Evolutionary conservation across 1,139 yeast species (phyloP).

Genomic region (Pichia sp.): DNA sequence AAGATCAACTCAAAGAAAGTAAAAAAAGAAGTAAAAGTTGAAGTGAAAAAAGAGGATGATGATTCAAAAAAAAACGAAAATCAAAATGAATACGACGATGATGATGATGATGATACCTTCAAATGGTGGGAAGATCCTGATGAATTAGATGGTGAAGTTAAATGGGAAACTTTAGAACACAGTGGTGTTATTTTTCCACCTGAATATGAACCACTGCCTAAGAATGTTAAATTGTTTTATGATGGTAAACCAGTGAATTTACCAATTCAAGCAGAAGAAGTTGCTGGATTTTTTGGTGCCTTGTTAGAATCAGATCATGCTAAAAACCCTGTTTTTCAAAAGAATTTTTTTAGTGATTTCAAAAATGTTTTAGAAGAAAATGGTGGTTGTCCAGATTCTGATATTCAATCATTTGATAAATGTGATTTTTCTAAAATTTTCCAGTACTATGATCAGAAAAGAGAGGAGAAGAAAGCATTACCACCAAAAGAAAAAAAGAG

Average conservation of each 20-base stretch:
- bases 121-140: conserved; percentile 87
- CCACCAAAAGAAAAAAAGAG: conserved; percentile 68
- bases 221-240: conserved; percentile 68
- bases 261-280: conserved; percentile 86
- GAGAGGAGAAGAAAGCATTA: conserved; percentile 66
- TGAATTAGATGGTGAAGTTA: conserved; percentile 63
- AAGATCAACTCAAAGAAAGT: too few relatives aligned
- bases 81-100: background rate
- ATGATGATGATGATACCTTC: conserved; percentile 49
- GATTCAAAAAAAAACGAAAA: conserved; percentile 46
- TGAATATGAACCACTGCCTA: conserved; percentile 78
- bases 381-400: conserved; percentile 53
- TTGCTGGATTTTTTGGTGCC: conserved; percentile 92
- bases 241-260: conserved; percentile 68
- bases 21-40: conserved; percentile 1
- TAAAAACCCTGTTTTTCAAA: conserved; percentile 75
- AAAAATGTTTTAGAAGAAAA: conserved; percentile 56
- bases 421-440: conserved; percentile 77
- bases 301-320: conserved; percentile 86
- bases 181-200: conserved; percentile 94
- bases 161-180: conserved; percentile 84
- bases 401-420: conserved; percentile 54
- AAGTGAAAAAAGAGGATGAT: conserved; percentile 2
- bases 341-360: conserved; percentile 83
- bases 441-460: conserved; percentile 61